Evolutionary conservation across 1,284 basidiomycete genomes (phyloP), one percentile per base, ranked within the genome.

Genomic region (Ceratobasidium sp.): DNA sequence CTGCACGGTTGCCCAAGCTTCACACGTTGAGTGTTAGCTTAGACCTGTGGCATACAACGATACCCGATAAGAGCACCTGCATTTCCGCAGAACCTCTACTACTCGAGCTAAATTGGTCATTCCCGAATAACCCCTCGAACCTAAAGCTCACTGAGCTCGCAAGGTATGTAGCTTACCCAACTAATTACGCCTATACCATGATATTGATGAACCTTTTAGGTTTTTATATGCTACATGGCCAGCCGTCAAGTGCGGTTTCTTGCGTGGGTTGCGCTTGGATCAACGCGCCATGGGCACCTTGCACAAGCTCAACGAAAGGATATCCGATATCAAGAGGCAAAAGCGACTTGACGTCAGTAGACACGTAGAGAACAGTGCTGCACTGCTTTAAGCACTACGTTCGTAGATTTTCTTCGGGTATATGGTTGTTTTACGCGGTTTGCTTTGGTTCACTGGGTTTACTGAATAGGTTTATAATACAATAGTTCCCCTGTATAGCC

Each of bases 191-290:
- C 27, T 60, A 60, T 33, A 4, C 2, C 16, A 44, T 18, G 20
- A 46, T 23, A 73, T 23, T 52, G n/a, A 62, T 14, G 38, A 23
- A 64, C 10, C 57, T 50, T 8, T 52, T 44, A 74, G 71, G 60
- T 74, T 74, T 52, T 74, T 74, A 59, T 54, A 44, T 23, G 48
- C 27, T 3, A 74, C 71, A 48, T 74, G 71, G 71, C 71, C 71
- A 6, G 57, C 71, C 1, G 60, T 74, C 3, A 62, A 54, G 30
- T 74, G 71, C 46, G 71, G 33, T 10, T 48, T 74, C 41, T 41
- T 74, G 7, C 71, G 41, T 7, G 71, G 71, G 8, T 44, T 74
- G 2, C 46, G 44, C 12, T 59, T 38, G 3, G 71, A 57, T 46
- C 38, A 62, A 33, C 57, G 71, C 6, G 44, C 71, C 7, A 74